These are phyloP conservation scores for Penicillium bovifimosum DNA, from an alignment of 495 filamentous ascomycete genomes.

Conservation along the genomic window DNA sequence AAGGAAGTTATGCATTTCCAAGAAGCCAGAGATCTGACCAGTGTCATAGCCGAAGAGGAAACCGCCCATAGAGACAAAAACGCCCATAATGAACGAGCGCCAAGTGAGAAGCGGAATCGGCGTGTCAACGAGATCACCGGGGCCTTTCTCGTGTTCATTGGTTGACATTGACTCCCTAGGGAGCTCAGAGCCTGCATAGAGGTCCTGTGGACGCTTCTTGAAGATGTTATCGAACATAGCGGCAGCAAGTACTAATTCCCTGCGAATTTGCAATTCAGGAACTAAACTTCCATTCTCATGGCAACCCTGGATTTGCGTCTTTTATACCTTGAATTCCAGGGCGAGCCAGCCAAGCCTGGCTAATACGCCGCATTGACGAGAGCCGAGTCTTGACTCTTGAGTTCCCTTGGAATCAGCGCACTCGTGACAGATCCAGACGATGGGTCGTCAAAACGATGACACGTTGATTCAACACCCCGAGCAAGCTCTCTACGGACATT, in stretches of 20 bases:
- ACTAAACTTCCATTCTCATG: not conserved
- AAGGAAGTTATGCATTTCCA: slow-evolving; percentile 50
- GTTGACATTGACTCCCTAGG: slow-evolving; percentile 21
- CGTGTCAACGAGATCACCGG: slow-evolving; percentile 23
- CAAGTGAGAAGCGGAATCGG: slow-evolving; percentile 34
- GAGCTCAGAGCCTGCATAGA: not conserved
- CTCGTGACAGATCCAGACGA: not conserved
- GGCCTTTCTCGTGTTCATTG: slow-evolving; percentile 19
- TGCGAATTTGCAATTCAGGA: not conserved
- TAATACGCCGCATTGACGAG: not conserved
- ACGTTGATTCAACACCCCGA: slow-evolving; percentile 13
- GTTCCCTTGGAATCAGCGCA: slow-evolving; percentile 1
- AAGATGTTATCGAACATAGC: slow-evolving; percentile 20
- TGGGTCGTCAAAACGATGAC: slow-evolving; percentile 17
- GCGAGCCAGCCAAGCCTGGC: not conserved
- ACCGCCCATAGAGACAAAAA: slow-evolving; percentile 59
- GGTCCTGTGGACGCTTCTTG: slow-evolving; percentile 14
- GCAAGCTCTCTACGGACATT: not conserved
- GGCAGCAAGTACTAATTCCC: not conserved
- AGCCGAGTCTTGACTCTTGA: not conserved
- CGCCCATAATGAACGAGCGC: slow-evolving; percentile 40
- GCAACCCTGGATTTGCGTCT: not conserved
- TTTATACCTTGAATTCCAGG: slow-evolving; percentile 7
- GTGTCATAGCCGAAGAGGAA: slow-evolving; percentile 48
- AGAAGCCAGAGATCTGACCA: slow-evolving; percentile 48